Evolutionary conservation across 2,329 filamentous ascomycete species (phyloP).

Genomic region (Ophiostoma ulmi): DNA sequence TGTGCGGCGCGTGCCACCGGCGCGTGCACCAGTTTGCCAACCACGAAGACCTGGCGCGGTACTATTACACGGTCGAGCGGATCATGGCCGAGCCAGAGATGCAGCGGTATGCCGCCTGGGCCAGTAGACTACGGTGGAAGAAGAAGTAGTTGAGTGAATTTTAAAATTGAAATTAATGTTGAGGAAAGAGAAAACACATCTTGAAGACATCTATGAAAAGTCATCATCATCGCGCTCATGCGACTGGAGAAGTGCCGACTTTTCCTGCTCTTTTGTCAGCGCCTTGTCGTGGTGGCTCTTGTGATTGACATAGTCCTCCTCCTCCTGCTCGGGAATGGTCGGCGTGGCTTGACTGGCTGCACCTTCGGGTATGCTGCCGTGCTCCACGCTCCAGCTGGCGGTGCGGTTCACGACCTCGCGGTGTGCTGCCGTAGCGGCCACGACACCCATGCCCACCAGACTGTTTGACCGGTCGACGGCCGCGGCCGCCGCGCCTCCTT

Average conservation of each 20-base stretch:
- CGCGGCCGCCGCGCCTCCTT: background rate
- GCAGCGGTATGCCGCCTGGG: slow-evolving; percentile 65
- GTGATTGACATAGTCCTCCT: slow-evolving; percentile 17
- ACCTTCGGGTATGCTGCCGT: slow-evolving; percentile 25
- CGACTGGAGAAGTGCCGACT: background rate
- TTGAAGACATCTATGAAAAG: background rate
- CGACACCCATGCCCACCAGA: slow-evolving; percentile 29
- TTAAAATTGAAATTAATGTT: background rate
- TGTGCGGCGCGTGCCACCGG: slow-evolving; percentile 77
- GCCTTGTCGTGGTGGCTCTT: slow-evolving; percentile 4
- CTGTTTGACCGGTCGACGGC: slow-evolving; percentile 30
- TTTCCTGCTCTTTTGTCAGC: background rate
- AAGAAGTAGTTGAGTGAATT: slow-evolving; percentile 29
- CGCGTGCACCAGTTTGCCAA: slow-evolving; percentile 71
- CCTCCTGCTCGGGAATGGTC: slow-evolving; percentile 32
- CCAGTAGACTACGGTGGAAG: slow-evolving; percentile 70
- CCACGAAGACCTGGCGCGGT: slow-evolving; percentile 71
- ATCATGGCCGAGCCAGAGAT: slow-evolving; percentile 68
- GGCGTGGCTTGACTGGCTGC: slow-evolving; percentile 8
- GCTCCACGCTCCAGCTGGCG: slow-evolving; percentile 38
- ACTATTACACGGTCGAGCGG: slow-evolving; percentile 67
- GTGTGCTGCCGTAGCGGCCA: slow-evolving; percentile 22
- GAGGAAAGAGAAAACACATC: background rate
- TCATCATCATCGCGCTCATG: background rate
- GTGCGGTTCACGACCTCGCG: slow-evolving; percentile 30